Evolutionary conservation across 148 eudicot genomes (phyloP).

Genomic region (Polygonum maritimum): DNA sequence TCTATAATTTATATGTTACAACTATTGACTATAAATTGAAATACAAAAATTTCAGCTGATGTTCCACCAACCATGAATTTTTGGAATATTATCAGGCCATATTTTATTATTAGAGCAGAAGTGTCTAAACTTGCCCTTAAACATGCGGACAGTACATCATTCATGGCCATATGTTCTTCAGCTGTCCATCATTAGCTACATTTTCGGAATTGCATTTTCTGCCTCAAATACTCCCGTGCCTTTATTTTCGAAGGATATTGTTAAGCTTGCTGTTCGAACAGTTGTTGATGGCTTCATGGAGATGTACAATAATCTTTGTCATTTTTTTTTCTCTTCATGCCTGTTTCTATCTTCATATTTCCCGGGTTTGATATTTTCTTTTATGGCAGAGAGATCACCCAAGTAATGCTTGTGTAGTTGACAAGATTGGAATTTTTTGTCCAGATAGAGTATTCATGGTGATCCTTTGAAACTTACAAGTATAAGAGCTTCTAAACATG

Average conservation of each 20-base stretch:
- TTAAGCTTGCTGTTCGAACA: conserved; percentile 59
- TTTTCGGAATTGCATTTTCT: conserved; percentile 62
- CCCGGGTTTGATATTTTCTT: not conserved
- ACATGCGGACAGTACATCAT: not conserved
- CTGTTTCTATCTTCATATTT: conserved; percentile 5
- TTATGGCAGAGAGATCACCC: conserved; percentile 45
- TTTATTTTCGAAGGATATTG: conserved; percentile 47
- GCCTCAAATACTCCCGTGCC: conserved; percentile 59
- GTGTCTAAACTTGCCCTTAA: too few relatives aligned
- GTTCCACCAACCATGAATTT: too few relatives aligned
- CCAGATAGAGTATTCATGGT: conserved; percentile 97
- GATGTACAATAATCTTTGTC: conserved; percentile 28
- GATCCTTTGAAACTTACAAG: conserved; percentile 6
- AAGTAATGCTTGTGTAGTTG: conserved; percentile 43
- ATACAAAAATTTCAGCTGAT: too few relatives aligned
- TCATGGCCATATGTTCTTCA: conserved; percentile 18
- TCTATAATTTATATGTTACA: too few relatives aligned
- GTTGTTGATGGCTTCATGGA: conserved; percentile 95
- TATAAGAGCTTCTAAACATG: not conserved
- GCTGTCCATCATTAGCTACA: conserved; percentile 79
- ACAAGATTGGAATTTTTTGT: conserved; percentile 81
- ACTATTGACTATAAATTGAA: too few relatives aligned
- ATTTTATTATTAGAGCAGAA: too few relatives aligned
- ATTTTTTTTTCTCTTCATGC: conserved; percentile 5
- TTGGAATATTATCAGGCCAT: too few relatives aligned